Evolutionary conservation across 768 basidiomycete species (phyloP), one percentile per base, ranked within the genome.

Genomic region (Candolleomyces aberdarensis): DNA sequence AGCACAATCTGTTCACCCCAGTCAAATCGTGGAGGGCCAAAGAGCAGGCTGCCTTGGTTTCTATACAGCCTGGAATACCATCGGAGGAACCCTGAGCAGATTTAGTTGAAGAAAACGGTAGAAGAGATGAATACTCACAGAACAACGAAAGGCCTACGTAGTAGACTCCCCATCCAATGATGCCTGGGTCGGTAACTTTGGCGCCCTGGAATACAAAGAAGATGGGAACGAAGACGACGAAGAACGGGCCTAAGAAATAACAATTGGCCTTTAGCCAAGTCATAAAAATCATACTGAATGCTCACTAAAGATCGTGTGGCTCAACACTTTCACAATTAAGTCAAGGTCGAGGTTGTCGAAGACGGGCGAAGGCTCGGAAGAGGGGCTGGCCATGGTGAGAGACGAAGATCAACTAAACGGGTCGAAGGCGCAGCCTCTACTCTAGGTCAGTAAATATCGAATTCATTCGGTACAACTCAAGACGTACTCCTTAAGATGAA

Each of bases 1-100:
- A 98, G 78, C 5, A 98, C 87, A 58, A 96, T 85, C 73, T 98
- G 92, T 50, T 94, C 86, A 49, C 83, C 83, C 96, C 96, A 98
- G 65, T 94, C 86, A 31, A 94, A 72, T 41, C 75, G 81, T 14
- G 76, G 70, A 2, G 88, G 85, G 0, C 82, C 78, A 61, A 85
- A 85, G 22, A 94, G 71, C 20, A 87, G 69, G 64, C 78, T 86
- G 31, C 83, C 83, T 71, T 90, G 87, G 67, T 92, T 94, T 57
- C 91, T 81, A 71, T 92, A 91, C 50, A 92, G 66, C 51, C 76
- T 79, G 61, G 32, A 17, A 64, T 46, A 20, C 48, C 58, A 15
- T n/a, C 22, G 32, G 0, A 14, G 56, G 29, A 39, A 61, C 43
- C 20, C 36, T 48, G 40, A 40, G n/a, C 43, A 11, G 20, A 11